Evolutionary conservation across 306 rosid genomes (phyloP).

Genomic region (Vachellia collinsii): DNA sequence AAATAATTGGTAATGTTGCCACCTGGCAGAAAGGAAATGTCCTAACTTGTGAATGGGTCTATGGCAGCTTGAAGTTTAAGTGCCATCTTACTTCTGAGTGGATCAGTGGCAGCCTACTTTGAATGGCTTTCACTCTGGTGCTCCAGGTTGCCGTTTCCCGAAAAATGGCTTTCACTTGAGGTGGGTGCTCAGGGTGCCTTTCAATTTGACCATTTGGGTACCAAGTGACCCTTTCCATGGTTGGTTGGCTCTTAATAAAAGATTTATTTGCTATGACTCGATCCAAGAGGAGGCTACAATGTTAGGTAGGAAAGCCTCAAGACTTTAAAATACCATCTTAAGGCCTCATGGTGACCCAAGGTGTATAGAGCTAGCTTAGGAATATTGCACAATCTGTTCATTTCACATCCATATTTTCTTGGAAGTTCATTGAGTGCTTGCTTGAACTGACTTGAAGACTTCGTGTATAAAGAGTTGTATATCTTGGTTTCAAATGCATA

Average conservation of each 20-base stretch:
- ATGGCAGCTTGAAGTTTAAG: neutral
- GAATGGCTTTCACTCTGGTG: neutral
- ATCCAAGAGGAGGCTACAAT: neutral
- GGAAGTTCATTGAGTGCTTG: slow-evolving; percentile 11
- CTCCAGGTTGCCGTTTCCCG: neutral
- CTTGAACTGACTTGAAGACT: slow-evolving; percentile 8
- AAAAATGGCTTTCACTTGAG: neutral
- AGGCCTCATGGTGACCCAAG: neutral
- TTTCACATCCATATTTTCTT: neutral
- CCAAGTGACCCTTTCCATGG: neutral
- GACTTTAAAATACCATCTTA: neutral
- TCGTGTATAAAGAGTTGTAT: neutral
- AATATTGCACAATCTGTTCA: neutral
- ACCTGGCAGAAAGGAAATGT: neutral
- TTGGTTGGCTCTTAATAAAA: neutral
- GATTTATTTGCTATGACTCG: neutral
- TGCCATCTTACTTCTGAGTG: neutral
- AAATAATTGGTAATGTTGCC: neutral
- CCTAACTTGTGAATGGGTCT: neutral
- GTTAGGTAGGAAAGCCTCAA: neutral
- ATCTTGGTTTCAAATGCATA: slow-evolving; percentile 4
- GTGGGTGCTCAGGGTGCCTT: neutral
- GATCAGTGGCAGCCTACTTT: neutral
- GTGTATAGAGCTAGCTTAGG: slow-evolving; percentile 1
- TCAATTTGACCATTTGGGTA: neutral